phyloP scores from a whole-genome alignment of 805 yeast species.

The Candida peoriensis region DNA sequence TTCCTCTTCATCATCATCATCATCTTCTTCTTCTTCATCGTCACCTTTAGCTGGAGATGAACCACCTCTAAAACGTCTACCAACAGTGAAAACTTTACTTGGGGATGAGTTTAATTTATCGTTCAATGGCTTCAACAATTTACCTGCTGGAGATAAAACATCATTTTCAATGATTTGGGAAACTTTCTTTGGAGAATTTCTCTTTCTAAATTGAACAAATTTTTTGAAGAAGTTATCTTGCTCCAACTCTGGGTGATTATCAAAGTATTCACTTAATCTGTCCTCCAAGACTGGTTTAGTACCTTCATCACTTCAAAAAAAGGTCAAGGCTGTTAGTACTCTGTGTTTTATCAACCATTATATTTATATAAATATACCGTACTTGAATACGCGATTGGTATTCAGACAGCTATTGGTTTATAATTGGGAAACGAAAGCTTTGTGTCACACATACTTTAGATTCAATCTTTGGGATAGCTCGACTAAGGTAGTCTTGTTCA shows the following conservation, averaged over 20 bases:
- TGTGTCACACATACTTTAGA: conserved; percentile 29
- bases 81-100: conserved; percentile 14
- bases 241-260: conserved; percentile 28
- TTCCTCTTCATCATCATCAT: conserved; percentile 10
- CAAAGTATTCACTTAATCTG: conserved; percentile 23
- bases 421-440: conserved; percentile 8
- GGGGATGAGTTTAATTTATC: conserved; percentile 18
- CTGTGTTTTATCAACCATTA: no score
- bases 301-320: conserved; percentile 26
- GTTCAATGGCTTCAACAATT: conserved; percentile 9
- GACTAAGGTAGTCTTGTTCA: conserved; percentile 34
- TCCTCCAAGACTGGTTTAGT: conserved; percentile 27
- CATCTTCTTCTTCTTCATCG: conserved; percentile 9
- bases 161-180: conserved; percentile 7
- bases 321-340: not conserved
- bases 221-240: conserved; percentile 19
- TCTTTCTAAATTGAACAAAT: conserved; percentile 23
- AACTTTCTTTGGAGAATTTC: conserved; percentile 23
- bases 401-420: no score
- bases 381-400: no score
- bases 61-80: conserved; percentile 16
- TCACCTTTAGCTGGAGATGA: conserved; percentile 16
- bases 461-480: conserved; percentile 31
- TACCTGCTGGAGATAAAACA: conserved; percentile 9
- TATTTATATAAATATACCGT: no score